phyloP scores from a whole-genome alignment of 176 grass and related monocot species.

The Chrysopogon serrulatus region DNA sequence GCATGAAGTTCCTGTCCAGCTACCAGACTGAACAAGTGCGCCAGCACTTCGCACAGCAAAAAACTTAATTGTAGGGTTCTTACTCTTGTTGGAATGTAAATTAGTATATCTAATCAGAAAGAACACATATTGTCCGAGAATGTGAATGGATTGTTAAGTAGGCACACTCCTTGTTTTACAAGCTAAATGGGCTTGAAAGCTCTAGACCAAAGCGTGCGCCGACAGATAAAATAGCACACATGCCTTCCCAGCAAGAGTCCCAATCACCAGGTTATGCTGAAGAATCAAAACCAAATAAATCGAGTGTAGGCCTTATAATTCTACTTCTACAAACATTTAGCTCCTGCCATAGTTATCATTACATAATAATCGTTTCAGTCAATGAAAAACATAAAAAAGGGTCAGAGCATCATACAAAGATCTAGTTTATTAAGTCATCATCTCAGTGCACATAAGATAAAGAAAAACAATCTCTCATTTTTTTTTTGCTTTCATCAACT shows the following conservation, averaged over 20 bases:
- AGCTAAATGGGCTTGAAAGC: neutral
- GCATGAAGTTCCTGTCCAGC: constrained; percentile 40
- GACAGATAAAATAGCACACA: neutral
- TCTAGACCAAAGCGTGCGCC: neutral
- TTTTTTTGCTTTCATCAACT: neutral
- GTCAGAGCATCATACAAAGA: neutral
- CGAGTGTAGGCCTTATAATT: neutral
- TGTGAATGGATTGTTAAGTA: neutral
- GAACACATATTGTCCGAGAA: neutral
- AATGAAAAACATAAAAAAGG: neutral
- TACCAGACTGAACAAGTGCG: constrained; percentile 8
- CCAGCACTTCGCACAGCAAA: neutral
- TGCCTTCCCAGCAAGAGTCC: neutral
- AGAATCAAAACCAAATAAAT: neutral
- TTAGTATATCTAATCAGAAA: neutral
- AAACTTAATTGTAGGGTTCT: neutral
- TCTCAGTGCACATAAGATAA: constrained; percentile 20
- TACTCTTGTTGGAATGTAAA: neutral
- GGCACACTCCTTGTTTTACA: neutral
- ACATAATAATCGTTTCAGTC: neutral
- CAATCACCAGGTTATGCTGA: neutral
- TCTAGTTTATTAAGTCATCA: constrained; percentile 6
- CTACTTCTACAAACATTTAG: neutral
- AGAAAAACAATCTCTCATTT: neutral
- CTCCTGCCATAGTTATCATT: neutral